Percentiles rank a stretch among this genome's conserved stretches.
These are phyloP conservation scores for Aristolochia fimbriata DNA, from an alignment of 164 flowering plant species.

Conservation along the genomic window DNA sequence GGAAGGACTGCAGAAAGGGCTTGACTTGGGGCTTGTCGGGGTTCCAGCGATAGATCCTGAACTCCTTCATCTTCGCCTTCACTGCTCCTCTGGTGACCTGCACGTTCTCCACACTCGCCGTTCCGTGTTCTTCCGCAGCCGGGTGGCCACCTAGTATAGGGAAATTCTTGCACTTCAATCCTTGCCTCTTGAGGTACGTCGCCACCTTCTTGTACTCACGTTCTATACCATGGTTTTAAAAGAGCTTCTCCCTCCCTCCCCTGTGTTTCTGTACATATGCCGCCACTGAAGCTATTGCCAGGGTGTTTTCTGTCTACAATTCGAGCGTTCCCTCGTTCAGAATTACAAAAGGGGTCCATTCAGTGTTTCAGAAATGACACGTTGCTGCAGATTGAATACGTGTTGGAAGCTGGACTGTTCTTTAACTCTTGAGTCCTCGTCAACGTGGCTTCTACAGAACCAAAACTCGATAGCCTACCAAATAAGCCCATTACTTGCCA, in stretches of 20 bases:
- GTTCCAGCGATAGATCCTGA: conserved; percentile 61
- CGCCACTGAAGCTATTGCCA: no score
- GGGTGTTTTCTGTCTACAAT: no score
- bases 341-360: no score
- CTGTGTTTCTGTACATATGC: no score
- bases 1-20: conserved; percentile 60
- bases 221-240: background rate
- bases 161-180: conserved; percentile 15
- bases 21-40: conserved; percentile 40
- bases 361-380: no score
- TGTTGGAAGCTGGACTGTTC: no score
- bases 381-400: no score
- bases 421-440: no score
- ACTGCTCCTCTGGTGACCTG: background rate
- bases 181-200: conserved; percentile 3
- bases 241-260: conserved; percentile 1
- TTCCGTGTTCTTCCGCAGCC: conserved; percentile 32
- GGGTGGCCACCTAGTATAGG: conserved; percentile 46
- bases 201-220: conserved; percentile 8
- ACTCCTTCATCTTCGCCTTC: conserved; percentile 33
- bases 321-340: no score
- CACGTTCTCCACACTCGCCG: conserved; percentile 25
- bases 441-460: no score
- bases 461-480: no score
- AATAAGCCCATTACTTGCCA: no score